These are phyloP conservation scores for Gymnopilus junonius DNA, from an alignment of 768 basidiomycete species.

Conservation along the genomic window DNA sequence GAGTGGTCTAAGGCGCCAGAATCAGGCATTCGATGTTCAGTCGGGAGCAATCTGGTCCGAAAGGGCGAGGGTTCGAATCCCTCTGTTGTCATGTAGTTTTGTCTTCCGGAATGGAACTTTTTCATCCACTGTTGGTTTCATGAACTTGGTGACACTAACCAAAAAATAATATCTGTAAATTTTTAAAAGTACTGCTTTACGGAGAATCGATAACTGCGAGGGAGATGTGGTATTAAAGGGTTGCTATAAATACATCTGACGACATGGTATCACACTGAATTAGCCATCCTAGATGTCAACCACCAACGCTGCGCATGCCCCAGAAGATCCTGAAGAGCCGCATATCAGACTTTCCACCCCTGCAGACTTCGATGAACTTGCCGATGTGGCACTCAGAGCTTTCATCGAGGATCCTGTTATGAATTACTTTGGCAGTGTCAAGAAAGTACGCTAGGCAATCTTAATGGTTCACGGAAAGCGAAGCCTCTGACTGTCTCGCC, in stretches of 20 bases:
- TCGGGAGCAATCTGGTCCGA: slow-evolving; percentile 27
- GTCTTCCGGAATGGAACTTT: too few species aligned
- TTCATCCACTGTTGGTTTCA: too few species aligned
- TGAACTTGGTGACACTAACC: too few species aligned
- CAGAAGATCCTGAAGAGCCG: neutral
- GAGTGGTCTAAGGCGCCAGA: slow-evolving; percentile 24
- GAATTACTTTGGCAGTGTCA: slow-evolving; percentile 31
- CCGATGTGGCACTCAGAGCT: slow-evolving; percentile 22
- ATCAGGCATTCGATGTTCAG: slow-evolving; percentile 3
- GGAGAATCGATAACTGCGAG: neutral
- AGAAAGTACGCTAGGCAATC: slow-evolving; percentile 21
- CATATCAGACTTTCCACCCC: slow-evolving; percentile 23
- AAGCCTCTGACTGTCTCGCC: neutral
- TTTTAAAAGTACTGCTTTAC: neutral
- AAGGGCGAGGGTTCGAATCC: slow-evolving; percentile 38
- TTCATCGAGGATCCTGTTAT: slow-evolving; percentile 33
- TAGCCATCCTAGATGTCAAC: neutral
- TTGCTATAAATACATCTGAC: neutral
- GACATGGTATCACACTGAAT: neutral
- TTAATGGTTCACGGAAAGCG: neutral
- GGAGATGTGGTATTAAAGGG: neutral
- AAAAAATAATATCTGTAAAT: too few species aligned
- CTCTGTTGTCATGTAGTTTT: slow-evolving; percentile 30
- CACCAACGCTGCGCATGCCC: neutral
- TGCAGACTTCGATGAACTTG: slow-evolving; percentile 28